Evolutionary conservation across 352 stramenopile genomes (phyloP).

Genomic region (Phytophthora hybrid): DNA sequence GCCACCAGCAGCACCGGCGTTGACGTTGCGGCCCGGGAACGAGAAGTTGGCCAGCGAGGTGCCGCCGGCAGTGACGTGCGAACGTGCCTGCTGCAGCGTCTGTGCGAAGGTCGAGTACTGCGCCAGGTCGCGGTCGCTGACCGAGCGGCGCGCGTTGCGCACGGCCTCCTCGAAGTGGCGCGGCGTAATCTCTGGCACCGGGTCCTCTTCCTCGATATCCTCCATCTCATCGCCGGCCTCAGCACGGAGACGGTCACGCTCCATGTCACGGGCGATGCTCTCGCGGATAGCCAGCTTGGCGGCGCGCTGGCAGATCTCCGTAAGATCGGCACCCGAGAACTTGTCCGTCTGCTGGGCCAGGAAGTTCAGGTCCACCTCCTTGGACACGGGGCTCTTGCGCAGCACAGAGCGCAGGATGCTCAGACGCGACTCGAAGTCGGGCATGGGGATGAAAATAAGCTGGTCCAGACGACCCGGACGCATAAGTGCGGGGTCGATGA

Average conservation of each 20-base stretch:
- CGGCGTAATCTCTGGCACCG: constrained; percentile 94
- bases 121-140: constrained; percentile 98
- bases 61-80: constrained; percentile 93
- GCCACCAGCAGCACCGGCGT: constrained; percentile 48
- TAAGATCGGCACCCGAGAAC: constrained; percentile 99
- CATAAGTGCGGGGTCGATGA: constrained; percentile 98
- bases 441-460: constrained; percentile 97
- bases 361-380: constrained; percentile 98
- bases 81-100: constrained; percentile 96
- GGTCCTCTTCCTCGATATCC: constrained; percentile 96
- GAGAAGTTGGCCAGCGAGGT: constrained; percentile 96
- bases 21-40: constrained; percentile 90
- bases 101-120: constrained; percentile 91
- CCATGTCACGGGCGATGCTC: constrained; percentile 98
- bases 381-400: constrained; percentile 97
- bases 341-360: constrained; percentile 98
- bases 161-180: constrained; percentile 99
- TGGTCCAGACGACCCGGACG: constrained; percentile 99
- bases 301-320: constrained; percentile 99
- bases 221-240: constrained; percentile 92
- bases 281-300: constrained; percentile 99
- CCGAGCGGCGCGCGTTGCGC: constrained; percentile 96
- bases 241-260: constrained; percentile 94
- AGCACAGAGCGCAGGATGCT: constrained; percentile 97
- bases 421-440: constrained; percentile 96